Evolutionary conservation across 202 grass and related monocot genomes (phyloP), one percentile per base, ranked within the genome.

Genomic region (Saccharum hybrid): DNA sequence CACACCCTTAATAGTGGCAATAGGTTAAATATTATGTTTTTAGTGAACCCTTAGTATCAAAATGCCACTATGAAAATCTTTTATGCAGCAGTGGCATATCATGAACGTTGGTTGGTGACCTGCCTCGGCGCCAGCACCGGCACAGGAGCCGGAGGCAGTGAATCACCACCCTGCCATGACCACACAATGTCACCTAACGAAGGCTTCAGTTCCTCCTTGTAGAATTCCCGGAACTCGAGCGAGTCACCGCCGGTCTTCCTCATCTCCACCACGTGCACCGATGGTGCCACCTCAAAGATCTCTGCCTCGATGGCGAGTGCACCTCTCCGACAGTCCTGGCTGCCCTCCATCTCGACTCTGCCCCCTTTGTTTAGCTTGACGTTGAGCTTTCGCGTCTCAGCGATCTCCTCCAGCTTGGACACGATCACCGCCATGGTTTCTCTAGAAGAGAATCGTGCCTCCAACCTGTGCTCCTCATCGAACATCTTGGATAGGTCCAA

Each of bases 401-500:
- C 87, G 65, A 89, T 81, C 84, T 86, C 73, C 87, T 89, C 90
- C 51, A 92, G 81, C 84, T 23, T 84, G 48, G 90, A 86, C 34
- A 92, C 79, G 65, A 92, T 89, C 66, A 60, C 60, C 70, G 42
- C 49, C 59, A 81, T 71, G 75, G 77, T 87, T 34, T 87, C 82
- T 31, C 52, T 74, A 4, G 79, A 91, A 6, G 76, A 48, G 87
- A 89, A 89, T 33, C 87, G 90, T 40, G 88, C 79, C 81, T 83
- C 84, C 38, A 62, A 54, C 39, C 65, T 52, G 71, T 71, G 65
- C 59, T 81, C 90, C 41, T 56, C 26, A 33, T 89, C 77, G 72
- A 92, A 92, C 90, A 92, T 79, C 87, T 64, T 80, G 46, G 60
- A 84, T 13, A 92, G 87, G 87, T 89, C 87, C 61, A 92, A 82